Evolutionary conservation across 2,329 filamentous ascomycete species (phyloP).

Genomic region (Ascosphaera acerosa): DNA sequence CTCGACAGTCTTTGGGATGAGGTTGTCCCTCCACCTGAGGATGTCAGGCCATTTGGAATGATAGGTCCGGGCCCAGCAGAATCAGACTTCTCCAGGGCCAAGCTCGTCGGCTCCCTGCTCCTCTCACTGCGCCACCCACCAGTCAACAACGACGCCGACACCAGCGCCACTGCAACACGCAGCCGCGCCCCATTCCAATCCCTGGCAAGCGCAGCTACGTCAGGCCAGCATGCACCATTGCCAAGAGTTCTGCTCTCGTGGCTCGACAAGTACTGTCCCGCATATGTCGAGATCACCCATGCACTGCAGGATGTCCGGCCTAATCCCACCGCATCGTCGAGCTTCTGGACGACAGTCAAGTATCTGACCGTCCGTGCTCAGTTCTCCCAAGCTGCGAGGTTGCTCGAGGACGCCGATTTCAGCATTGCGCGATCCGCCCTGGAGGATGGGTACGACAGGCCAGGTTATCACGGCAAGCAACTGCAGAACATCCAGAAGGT

Average conservation of each 20-base stretch:
- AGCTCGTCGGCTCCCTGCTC: constrained; percentile 51
- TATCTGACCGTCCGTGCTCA: constrained; percentile 50
- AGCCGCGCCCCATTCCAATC: constrained; percentile 9
- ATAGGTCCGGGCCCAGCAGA: constrained; percentile 40
- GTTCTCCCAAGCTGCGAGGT: constrained; percentile 35
- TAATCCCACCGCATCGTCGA: constrained; percentile 46
- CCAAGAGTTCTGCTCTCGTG: constrained; percentile 63
- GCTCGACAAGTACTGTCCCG: constrained; percentile 47
- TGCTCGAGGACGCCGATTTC: constrained; percentile 56
- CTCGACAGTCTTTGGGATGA: constrained; percentile 17
- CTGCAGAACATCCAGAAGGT: constrained; percentile 56
- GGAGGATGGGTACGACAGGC: constrained; percentile 35
- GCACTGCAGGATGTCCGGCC: constrained; percentile 38
- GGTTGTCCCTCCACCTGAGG: constrained; percentile 13
- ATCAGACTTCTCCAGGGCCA: constrained; percentile 45
- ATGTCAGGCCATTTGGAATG: constrained; percentile 23
- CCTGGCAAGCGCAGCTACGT: constrained; percentile 10
- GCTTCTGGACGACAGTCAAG: constrained; percentile 73
- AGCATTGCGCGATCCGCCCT: constrained; percentile 40
- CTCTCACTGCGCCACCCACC: constrained; percentile 54
- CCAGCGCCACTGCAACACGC: constrained; percentile 8
- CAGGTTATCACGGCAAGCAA: constrained; percentile 47
- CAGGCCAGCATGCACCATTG: constrained; percentile 23
- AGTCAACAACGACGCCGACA: constrained; percentile 8
- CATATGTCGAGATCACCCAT: constrained; percentile 28